Evolutionary conservation across 352 stramenopile species (phyloP).

Genomic region (Globisporangium carolinianum): DNA sequence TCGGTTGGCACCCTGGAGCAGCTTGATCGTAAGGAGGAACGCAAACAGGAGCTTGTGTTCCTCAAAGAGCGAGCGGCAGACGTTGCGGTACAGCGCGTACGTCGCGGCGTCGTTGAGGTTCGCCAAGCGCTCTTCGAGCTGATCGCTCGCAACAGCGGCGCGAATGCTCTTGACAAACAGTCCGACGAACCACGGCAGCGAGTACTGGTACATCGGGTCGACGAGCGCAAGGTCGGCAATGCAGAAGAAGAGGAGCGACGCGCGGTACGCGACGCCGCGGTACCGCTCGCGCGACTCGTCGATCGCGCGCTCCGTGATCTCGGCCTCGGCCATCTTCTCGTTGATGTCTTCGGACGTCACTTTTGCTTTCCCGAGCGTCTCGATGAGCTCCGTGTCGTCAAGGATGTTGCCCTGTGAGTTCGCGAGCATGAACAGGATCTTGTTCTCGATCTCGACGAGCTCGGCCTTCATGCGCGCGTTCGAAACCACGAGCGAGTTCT

Average conservation of each 20-base stretch:
- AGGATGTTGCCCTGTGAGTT: conserved; percentile 93
- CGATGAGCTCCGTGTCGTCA: conserved; percentile 90
- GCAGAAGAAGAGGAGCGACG: conserved; percentile 90
- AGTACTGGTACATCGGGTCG: conserved; percentile 94
- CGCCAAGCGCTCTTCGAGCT: conserved; percentile 73
- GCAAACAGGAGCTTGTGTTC: conserved; percentile 93
- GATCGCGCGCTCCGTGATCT: conserved; percentile 90
- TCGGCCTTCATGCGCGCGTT: conserved; percentile 91
- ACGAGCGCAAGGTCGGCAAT: conserved; percentile 88
- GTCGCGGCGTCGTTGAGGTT: conserved; percentile 91
- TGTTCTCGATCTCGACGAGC: conserved; percentile 91
- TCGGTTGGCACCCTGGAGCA: conserved; percentile 61
- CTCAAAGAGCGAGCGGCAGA: conserved; percentile 92
- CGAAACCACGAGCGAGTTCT: conserved; percentile 89
- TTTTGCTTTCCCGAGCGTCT: conserved; percentile 89
- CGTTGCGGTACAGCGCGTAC: conserved; percentile 92
- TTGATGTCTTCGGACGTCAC: conserved; percentile 91
- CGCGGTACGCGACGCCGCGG: conserved; percentile 83
- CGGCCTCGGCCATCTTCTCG: conserved; percentile 89
- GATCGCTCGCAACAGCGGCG: conserved; percentile 70
- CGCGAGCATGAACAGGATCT: conserved; percentile 90
- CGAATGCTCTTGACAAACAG: conserved; percentile 89
- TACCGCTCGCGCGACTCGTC: conserved; percentile 88
- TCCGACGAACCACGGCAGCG: conserved; percentile 89
- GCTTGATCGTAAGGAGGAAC: conserved; percentile 88